These are phyloP conservation scores for Urtica urens DNA, from an alignment of 306 rosid genomes.

Conservation along the genomic window DNA sequence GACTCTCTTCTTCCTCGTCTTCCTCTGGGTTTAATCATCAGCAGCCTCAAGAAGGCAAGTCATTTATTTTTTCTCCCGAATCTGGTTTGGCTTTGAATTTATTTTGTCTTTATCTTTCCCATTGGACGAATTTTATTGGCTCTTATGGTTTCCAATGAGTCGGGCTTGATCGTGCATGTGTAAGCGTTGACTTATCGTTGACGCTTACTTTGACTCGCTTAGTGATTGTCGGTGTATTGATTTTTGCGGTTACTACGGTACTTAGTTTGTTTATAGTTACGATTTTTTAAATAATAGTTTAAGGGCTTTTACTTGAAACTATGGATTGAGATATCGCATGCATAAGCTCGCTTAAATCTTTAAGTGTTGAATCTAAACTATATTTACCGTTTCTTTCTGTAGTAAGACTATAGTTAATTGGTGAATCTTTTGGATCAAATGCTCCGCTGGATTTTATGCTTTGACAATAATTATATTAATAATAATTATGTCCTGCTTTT, in stretches of 20 bases:
- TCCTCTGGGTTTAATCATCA: constrained; percentile 39
- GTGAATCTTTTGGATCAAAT: constrained; percentile 3
- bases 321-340: too few relatives aligned
- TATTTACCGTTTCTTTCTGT: neutral
- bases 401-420: neutral
- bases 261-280: neutral
- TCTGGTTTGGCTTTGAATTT: neutral
- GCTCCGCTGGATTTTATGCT: constrained; percentile 4
- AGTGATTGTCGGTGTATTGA: neutral
- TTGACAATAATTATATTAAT: constrained; percentile 5
- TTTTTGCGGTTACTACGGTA: neutral
- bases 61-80: constrained; percentile 4
- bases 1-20: constrained; percentile 33
- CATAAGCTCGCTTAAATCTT: neutral
- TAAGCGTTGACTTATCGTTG: constrained; percentile 1
- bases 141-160: neutral
- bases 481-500: neutral
- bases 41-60: constrained; percentile 41
- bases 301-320: neutral
- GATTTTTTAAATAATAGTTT: neutral
- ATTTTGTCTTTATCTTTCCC: neutral
- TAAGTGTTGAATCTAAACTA: neutral
- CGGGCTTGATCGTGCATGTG: neutral
- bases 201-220: neutral
- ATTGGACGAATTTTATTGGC: neutral